Evolutionary conservation across 495 filamentous ascomycete genomes (phyloP), one percentile per base, ranked within the genome.

Genomic region (Penicillium taxi): DNA sequence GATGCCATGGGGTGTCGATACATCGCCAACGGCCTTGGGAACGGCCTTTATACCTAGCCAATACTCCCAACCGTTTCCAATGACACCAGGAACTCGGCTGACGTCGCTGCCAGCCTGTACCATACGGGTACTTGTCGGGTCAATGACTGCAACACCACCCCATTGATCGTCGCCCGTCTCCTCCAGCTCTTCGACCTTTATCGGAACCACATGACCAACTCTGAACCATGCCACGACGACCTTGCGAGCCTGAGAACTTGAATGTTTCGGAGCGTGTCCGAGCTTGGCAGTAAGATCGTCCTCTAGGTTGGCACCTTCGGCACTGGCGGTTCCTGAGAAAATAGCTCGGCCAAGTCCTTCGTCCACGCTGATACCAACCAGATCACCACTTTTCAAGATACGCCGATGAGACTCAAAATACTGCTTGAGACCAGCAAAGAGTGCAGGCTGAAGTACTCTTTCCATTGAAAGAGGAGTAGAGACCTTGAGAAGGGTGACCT

Each of bases 401-500:
- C 91, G 72, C 27, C 78, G 67, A 29, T 81, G 81, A 25, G 70
- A 73, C 50, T 90, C 81, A 50, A 96, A 96, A 49, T 95, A 79
- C 27, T 76, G 75, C 53, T 94, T 95, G 15, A 98, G 54, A 4
- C 82, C 85, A 4, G 82, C 74, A 47, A 96, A 85, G 8, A 96
- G 71, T 6, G 78, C 80, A 9, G 84, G 81, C 46, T 96, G 86
- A 5, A 95, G 73, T 7, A 81, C 70, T 16, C 85, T 73, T 40
- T 96, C 89, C 23, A 83, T 87, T 6, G 86, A 85, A 6, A 90
- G 60, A 0, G 91, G 93, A 0, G 88, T 96, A 6, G 86, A 81
- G 26, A 98, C 73, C 44, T 94, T 91, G 28, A 86, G 70, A n/a
- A 98, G 59, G 1, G 84, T 94, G 18, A 96, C 80, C 55, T 96